Evolutionary conservation across 768 basidiomycete species (phyloP).

Genomic region (Amanita thiersii): DNA sequence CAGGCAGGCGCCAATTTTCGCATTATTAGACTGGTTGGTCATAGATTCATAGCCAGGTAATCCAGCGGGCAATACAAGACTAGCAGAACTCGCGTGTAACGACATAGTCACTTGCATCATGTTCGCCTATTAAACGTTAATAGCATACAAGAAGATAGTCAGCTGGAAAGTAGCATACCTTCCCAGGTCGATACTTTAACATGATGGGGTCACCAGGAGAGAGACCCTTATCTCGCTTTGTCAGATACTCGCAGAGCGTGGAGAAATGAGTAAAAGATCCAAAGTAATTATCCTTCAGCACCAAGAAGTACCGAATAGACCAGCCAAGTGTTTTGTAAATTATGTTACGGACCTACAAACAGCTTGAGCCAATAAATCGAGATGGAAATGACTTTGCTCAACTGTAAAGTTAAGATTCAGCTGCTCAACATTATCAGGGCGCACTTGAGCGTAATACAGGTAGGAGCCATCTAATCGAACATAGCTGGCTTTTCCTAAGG

Average conservation of each 20-base stretch:
- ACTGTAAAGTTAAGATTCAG: slow-evolving; percentile 55
- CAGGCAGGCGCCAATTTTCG: slow-evolving; percentile 41
- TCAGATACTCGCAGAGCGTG: slow-evolving; percentile 79
- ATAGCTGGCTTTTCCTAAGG: slow-evolving; percentile 49
- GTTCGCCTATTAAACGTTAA: slow-evolving; percentile 50
- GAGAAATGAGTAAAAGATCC: slow-evolving; percentile 91
- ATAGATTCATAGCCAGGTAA: slow-evolving; percentile 51
- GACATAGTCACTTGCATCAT: slow-evolving; percentile 68
- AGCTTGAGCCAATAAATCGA: not conserved
- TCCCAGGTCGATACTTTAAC: slow-evolving; percentile 71
- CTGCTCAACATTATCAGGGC: slow-evolving; percentile 69
- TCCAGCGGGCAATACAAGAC: slow-evolving; percentile 59
- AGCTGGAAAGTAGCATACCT: slow-evolving; percentile 34
- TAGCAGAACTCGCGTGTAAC: slow-evolving; percentile 40
- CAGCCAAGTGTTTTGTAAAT: slow-evolving; percentile 75
- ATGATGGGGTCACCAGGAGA: slow-evolving; percentile 77
- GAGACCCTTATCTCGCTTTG: slow-evolving; percentile 47
- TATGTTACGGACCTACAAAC: slow-evolving; percentile 39
- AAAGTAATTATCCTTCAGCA: slow-evolving; percentile 88
- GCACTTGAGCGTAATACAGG: slow-evolving; percentile 59
- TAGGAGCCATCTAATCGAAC: slow-evolving; percentile 65
- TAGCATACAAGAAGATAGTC: not conserved
- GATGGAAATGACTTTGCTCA: slow-evolving; percentile 7
- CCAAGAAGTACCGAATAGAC: slow-evolving; percentile 85
- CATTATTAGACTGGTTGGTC: slow-evolving; percentile 16